Percentiles rank a stretch among this genome's conserved stretches.
phyloP scores from a whole-genome alignment of 2,329 filamentous ascomycete genomes.

The Colletotrichum karsti region DNA sequence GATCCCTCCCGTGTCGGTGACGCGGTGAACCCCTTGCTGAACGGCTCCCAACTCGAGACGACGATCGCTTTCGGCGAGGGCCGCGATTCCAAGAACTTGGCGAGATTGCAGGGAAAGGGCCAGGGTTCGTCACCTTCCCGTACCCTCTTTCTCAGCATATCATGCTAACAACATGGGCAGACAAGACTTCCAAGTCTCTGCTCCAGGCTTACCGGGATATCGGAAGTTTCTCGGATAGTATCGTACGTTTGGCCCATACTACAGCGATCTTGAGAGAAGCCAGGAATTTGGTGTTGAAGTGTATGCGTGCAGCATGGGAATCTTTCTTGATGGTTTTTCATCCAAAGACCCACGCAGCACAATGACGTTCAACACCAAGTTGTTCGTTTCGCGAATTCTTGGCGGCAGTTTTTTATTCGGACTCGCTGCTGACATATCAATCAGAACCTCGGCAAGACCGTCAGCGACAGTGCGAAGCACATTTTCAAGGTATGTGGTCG shows the following conservation, averaged over 20 bases:
- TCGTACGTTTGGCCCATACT: conserved; percentile 50
- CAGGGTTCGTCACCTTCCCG: too few relatives aligned
- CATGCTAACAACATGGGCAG: conserved; percentile 49
- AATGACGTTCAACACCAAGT: too few relatives aligned
- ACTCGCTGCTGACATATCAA: too few relatives aligned
- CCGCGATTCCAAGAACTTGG: conserved; percentile 76
- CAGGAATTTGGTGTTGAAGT: too few relatives aligned
- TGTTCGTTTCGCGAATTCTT: too few relatives aligned
- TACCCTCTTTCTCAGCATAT: too few relatives aligned
- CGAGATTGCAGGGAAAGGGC: conserved; percentile 84
- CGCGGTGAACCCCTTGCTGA: conserved; percentile 86
- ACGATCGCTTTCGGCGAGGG: conserved; percentile 85
- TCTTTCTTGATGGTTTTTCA: too few relatives aligned
- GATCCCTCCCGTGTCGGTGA: conserved; percentile 99
- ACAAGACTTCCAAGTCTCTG: conserved; percentile 85
- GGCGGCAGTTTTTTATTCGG: too few relatives aligned
- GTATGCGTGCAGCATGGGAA: too few relatives aligned
- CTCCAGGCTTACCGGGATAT: conserved; percentile 91
- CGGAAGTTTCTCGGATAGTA: conserved; percentile 84
- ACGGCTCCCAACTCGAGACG: conserved; percentile 89
- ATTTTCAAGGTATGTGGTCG: conserved; percentile 73
- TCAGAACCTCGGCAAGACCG: conserved; percentile 76
- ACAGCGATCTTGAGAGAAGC: too few relatives aligned
- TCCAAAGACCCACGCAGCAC: too few relatives aligned
- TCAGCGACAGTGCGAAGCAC: conserved; percentile 90